phyloP scores from a whole-genome alignment of 176 grass and related monocot genomes.

The Avena sativa region DNA sequence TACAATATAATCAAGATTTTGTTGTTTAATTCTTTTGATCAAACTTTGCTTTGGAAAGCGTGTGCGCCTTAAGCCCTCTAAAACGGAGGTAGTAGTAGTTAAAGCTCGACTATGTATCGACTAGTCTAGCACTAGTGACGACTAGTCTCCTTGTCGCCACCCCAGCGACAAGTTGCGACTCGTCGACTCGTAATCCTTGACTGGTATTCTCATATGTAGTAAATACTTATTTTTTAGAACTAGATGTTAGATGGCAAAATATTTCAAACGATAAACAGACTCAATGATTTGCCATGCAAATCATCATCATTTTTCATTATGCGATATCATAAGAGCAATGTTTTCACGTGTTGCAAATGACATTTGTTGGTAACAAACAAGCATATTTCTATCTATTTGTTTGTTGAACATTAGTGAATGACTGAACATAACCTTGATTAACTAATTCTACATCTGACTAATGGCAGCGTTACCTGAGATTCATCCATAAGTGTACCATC shows the following conservation, averaged over 20 bases:
- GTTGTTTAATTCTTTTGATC: too few relatives aligned
- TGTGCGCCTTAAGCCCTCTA: too few relatives aligned
- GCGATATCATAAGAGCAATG: background rate
- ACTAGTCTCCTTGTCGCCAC: too few relatives aligned
- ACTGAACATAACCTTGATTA: conserved; percentile 14
- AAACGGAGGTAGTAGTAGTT: too few relatives aligned
- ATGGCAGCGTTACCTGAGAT: conserved; percentile 51
- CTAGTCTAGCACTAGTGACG: too few relatives aligned
- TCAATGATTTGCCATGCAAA: conserved; percentile 17
- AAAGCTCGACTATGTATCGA: too few relatives aligned
- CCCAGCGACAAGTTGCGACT: too few relatives aligned
- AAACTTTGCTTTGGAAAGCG: too few relatives aligned
- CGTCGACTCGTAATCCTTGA: background rate
- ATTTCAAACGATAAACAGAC: conserved; percentile 6
- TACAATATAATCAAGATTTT: too few relatives aligned
- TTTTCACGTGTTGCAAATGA: conserved; percentile 7
- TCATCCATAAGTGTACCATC: conserved; percentile 68
- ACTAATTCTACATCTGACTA: background rate
- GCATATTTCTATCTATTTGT: background rate
- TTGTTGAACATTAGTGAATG: background rate
- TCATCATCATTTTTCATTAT: background rate
- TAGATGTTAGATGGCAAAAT: background rate
- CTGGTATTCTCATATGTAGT: background rate
- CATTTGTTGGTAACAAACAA: background rate
- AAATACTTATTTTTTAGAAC: background rate